These are phyloP conservation scores for Mucor lusitanicus DNA, from an alignment of 371 early-diverging fungal genomes.

Conservation along the genomic window DNA sequence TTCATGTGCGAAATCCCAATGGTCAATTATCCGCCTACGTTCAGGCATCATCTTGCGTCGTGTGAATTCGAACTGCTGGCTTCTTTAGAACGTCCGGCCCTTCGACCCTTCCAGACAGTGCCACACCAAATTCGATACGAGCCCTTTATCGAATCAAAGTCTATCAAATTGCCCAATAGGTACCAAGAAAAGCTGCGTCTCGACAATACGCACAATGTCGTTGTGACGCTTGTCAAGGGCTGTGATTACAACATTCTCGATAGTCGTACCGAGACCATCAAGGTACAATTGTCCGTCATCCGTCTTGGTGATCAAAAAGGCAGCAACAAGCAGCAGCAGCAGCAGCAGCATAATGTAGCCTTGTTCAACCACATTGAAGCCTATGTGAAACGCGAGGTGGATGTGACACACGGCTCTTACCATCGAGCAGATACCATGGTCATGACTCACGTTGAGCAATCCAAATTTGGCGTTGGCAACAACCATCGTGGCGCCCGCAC, in stretches of 20 bases:
- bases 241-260: conserved; percentile 17
- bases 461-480: conserved; percentile 1
- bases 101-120: conserved; percentile 32
- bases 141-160: conserved; percentile 14
- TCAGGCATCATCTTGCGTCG: conserved; percentile 26
- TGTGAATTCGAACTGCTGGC: conserved; percentile 31
- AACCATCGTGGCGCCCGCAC: not conserved
- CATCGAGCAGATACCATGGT: conserved; percentile 19
- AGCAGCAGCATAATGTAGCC: not conserved
- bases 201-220: not conserved
- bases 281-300: not conserved
- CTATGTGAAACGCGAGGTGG: conserved; percentile 7
- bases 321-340: too few relatives aligned
- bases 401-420: conserved; percentile 14
- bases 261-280: conserved; percentile 2
- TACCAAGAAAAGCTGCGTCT: conserved; percentile 11
- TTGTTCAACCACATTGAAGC: conserved; percentile 15
- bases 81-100: conserved; percentile 29
- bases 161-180: not conserved
- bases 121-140: conserved; percentile 18
- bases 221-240: conserved; percentile 4
- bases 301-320: not conserved
- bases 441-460: conserved; percentile 21
- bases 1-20: conserved; percentile 42
- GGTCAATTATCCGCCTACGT: conserved; percentile 41